Evolutionary conservation across 2,329 filamentous ascomycete genomes (phyloP).

Genomic region (Ophidiomyces ophidiicola): DNA sequence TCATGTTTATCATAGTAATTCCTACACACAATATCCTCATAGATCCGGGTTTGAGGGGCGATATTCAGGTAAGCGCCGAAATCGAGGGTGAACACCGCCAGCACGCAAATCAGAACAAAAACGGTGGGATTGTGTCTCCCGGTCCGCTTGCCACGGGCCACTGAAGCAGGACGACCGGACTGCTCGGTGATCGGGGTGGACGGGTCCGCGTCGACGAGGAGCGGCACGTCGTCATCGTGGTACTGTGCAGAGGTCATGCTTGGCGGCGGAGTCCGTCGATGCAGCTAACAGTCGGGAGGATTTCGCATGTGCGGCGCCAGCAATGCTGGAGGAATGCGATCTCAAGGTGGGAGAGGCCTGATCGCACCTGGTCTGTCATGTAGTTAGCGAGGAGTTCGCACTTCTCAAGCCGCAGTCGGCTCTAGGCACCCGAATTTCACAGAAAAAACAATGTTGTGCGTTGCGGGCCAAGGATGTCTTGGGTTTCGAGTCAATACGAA

Average conservation of each 20-base stretch:
- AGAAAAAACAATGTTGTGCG: too few species aligned
- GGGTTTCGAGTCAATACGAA: too few species aligned
- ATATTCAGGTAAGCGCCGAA: slow-evolving; percentile 12
- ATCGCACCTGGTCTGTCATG: too few species aligned
- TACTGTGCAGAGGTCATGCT: slow-evolving; percentile 1
- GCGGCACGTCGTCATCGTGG: slow-evolving; percentile 5
- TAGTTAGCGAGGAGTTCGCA: too few species aligned
- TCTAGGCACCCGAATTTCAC: too few species aligned
- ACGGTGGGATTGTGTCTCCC: slow-evolving; percentile 8
- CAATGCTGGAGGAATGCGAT: too few species aligned
- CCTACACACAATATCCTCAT: slow-evolving; percentile 39
- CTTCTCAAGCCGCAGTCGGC: too few species aligned
- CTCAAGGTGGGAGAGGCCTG: too few species aligned
- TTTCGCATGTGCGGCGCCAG: too few species aligned
- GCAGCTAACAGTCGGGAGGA: too few species aligned
- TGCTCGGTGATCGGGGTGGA: neutral
- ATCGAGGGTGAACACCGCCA: slow-evolving; percentile 11
- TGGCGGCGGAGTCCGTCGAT: neutral
- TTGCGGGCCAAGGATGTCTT: too few species aligned
- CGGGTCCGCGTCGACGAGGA: slow-evolving; percentile 4
- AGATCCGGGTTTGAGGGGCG: slow-evolving; percentile 32
- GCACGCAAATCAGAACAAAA: slow-evolving; percentile 12
- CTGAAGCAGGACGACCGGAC: neutral
- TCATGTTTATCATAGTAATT: slow-evolving; percentile 34
- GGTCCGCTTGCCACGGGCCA: neutral